Base-by-base conservation (phyloP, 1,284 basidiomycete genomes). In the Trametes sp. region DNA sequence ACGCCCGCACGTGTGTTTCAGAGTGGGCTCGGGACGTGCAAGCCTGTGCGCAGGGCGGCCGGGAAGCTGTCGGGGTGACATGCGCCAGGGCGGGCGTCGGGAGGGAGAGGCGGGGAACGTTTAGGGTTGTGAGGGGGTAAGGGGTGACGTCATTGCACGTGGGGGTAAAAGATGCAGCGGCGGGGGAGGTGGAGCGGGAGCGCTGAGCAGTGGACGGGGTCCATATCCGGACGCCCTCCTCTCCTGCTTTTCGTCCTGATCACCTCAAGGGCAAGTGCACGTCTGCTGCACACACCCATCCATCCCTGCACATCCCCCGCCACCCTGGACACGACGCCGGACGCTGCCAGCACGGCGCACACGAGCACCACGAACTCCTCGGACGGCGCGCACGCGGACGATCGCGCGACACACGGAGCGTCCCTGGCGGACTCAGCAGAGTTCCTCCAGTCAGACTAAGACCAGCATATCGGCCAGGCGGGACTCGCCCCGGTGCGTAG, bases 111-210 rank as follows among this genome's bases (percentile, higher is more conserved):
- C 21, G 57, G 57, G 42, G 56, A 50, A 21, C 48, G 56, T 57
- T 50, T 42, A 49, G 46, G 56, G 56, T 48, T 14, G 44, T 11
- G 53, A 45, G 33, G 54, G 36, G 2, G 46, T n/a, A n/a, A 35
- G 42, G 19, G 8, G 46, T 60, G 59, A 60, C 59, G 59, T 60
- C 59, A 60, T 1, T 1, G 26, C 59, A 60, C 59, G 59, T 60
- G 52, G 44, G 52, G 52, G 26, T 53, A 53, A 59, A 59, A 33
- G 45, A 56, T 53, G 35, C 45, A 46, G 45, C 45, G 45, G 23
- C 23, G 45, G 24, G 49, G 9, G 51, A 8, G 33, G 29, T 24
- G 36, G 52, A 36, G 55, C 55, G 51, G 33, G 29, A 19, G 31
- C 48, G 19, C 48, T 31, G 16, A n/a, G 48, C 23, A 41, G 38